Conservation (phyloP, 345 rosid species). For the Excoecaria cochinchinensis region DNA sequence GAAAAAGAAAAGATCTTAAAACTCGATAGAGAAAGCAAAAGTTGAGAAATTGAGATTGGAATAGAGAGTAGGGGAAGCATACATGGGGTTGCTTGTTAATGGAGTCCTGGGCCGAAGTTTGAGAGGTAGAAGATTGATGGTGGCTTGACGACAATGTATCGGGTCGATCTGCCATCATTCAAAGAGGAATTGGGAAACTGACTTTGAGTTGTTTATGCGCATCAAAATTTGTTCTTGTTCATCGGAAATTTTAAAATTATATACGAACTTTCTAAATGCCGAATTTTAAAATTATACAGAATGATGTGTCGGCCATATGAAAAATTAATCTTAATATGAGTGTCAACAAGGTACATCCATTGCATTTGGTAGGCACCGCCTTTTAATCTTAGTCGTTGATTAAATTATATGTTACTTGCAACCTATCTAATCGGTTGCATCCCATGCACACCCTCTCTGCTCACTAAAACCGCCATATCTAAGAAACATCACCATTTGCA, state of each 20-base stretch:
- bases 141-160: neutral
- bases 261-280: neutral
- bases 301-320: neutral
- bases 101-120: neutral
- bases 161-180: neutral
- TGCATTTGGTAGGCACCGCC: too few species aligned
- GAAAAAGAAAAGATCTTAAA: neutral
- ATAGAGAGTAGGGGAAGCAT: neutral
- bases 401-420: too few species aligned
- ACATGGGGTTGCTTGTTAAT: slow-evolving; percentile 11
- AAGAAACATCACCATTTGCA: too few species aligned
- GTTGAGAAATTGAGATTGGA: neutral
- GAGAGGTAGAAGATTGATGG: slow-evolving; percentile 11
- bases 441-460: too few species aligned
- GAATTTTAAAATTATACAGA: neutral
- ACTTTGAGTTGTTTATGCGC: neutral
- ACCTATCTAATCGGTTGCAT: too few species aligned
- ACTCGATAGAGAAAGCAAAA: too few species aligned
- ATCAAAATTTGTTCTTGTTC: too few species aligned
- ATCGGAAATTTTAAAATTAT: neutral
- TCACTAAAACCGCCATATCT: too few species aligned
- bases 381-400: too few species aligned
- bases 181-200: neutral
- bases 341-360: too few species aligned
- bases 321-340: too few species aligned